Evolutionary conservation across 306 rosid genomes (phyloP).

Genomic region (Canavalia gladiata): DNA sequence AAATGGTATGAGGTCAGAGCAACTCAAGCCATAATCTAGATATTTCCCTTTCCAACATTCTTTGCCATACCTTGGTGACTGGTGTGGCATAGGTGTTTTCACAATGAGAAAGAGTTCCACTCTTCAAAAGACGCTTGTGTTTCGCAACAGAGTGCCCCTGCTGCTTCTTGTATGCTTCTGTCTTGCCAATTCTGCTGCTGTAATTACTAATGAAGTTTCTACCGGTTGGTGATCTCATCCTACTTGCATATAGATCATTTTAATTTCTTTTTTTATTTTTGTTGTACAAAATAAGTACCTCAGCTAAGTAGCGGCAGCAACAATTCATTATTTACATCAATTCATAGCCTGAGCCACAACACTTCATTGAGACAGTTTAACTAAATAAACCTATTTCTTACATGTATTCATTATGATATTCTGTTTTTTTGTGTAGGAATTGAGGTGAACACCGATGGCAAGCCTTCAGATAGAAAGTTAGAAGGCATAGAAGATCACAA

Average conservation of each 20-base stretch:
- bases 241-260: background rate
- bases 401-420: background rate
- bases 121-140: background rate
- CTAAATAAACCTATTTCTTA: background rate
- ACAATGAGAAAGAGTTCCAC: conserved; percentile 1
- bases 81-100: background rate
- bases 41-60: background rate
- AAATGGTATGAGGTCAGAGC: background rate
- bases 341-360: background rate
- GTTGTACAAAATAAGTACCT: conserved; percentile 6
- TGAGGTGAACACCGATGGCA: background rate
- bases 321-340: background rate
- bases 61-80: background rate
- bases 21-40: background rate
- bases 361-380: background rate
- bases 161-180: background rate
- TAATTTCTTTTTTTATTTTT: background rate
- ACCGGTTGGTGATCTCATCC: background rate
- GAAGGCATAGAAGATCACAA: background rate
- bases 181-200: background rate
- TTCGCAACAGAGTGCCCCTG: background rate
- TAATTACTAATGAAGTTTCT: background rate
- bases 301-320: background rate
- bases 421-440: background rate
- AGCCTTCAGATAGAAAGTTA: background rate